These are phyloP conservation scores for Nakaseomyces nivariensis DNA, from an alignment of 1,139 yeast species.

Conservation along the genomic window DNA sequence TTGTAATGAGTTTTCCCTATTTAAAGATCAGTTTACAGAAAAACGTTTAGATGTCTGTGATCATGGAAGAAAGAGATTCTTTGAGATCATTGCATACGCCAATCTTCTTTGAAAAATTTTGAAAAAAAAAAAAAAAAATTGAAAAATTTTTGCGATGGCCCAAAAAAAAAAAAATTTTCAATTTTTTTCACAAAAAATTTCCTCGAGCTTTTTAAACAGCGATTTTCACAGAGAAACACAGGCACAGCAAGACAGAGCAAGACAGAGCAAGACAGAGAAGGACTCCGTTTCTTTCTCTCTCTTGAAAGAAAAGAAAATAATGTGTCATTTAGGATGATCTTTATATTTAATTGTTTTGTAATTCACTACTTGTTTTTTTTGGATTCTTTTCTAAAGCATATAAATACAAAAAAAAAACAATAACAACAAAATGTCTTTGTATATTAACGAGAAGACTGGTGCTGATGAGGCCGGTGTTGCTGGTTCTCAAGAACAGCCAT, in stretches of 20 bases:
- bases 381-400: not conserved
- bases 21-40: too few relatives aligned
- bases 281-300: too few relatives aligned
- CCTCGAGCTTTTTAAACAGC: not conserved
- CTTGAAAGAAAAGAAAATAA: too few relatives aligned
- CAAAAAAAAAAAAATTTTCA: not conserved
- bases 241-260: too few relatives aligned
- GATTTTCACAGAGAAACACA: too few relatives aligned
- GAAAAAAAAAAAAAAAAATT: too few relatives aligned
- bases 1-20: too few relatives aligned
- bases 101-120: too few relatives aligned
- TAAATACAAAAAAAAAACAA: not conserved
- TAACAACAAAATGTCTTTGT: constrained; percentile 23
- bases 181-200: not conserved
- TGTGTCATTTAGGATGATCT: too few relatives aligned
- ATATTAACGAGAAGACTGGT: constrained; percentile 68
- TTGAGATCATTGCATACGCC: not conserved
- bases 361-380: not conserved
- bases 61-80: too few relatives aligned
- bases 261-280: too few relatives aligned
- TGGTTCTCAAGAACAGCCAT: constrained; percentile 66
- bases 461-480: constrained; percentile 40
- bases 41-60: too few relatives aligned
- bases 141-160: not conserved
- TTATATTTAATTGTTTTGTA: not conserved